Conservation (phyloP, 495 filamentous ascomycete genomes). For the Talaromyces ruber region DNA sequence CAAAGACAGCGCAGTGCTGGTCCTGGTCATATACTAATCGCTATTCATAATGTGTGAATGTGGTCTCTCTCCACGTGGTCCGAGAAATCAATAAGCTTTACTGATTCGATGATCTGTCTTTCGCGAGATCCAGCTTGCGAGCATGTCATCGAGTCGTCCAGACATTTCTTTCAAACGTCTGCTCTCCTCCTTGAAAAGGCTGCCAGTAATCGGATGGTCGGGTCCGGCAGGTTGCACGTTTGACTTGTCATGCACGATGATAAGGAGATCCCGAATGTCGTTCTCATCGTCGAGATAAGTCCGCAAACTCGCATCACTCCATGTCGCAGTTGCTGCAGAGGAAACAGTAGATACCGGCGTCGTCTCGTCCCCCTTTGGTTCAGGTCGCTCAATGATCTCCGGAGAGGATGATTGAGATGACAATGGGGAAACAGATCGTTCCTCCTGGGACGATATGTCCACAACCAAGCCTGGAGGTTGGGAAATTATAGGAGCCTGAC, state of each 20-base stretch:
- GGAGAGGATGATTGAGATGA: slow-evolving; percentile 57
- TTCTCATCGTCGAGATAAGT: slow-evolving; percentile 86
- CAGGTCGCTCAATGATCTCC: slow-evolving; percentile 44
- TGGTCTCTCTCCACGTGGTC: not conserved
- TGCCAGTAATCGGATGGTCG: slow-evolving; percentile 76
- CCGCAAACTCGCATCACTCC: slow-evolving; percentile 78
- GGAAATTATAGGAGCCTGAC: slow-evolving; percentile 20
- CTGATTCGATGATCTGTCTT: slow-evolving; percentile 5
- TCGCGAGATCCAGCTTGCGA: slow-evolving; percentile 70
- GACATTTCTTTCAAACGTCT: slow-evolving; percentile 73
- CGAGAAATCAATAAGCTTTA: not conserved
- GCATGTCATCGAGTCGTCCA: slow-evolving; percentile 74
- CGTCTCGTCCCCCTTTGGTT: slow-evolving; percentile 21
- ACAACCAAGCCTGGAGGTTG: slow-evolving; percentile 50
- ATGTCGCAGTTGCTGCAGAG: slow-evolving; percentile 40
- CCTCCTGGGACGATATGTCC: slow-evolving; percentile 58
- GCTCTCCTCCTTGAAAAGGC: slow-evolving; percentile 78
- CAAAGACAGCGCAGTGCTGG: not conserved
- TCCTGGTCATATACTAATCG: not conserved
- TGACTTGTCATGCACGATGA: slow-evolving; percentile 85
- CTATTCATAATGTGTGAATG: not conserved
- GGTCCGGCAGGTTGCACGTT: slow-evolving; percentile 64
- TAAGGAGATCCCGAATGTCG: slow-evolving; percentile 84
- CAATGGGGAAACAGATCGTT: slow-evolving; percentile 46
- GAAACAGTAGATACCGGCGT: slow-evolving; percentile 34